Conservation (phyloP, 768 basidiomycete genomes). For the Rhodosporidiobolus odoratus region DNA sequence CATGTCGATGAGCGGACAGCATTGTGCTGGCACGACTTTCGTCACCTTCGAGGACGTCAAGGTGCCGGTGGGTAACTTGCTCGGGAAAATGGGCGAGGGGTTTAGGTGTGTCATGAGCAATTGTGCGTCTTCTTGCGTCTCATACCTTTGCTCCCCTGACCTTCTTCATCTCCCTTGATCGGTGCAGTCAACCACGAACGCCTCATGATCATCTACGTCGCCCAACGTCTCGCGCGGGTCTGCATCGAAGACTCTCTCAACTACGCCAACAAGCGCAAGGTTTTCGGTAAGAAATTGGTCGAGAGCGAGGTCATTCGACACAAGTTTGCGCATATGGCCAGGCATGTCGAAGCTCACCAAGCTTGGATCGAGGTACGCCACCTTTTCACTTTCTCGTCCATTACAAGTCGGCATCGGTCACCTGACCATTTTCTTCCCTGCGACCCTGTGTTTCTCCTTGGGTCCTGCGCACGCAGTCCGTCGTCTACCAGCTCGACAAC, state of each 20-base stretch:
- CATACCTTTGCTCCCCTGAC: background rate
- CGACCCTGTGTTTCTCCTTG: background rate
- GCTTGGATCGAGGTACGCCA: constrained; percentile 42
- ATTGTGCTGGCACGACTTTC: constrained; percentile 38
- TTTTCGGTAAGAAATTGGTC: constrained; percentile 38
- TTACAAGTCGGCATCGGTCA: background rate
- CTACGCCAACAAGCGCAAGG: constrained; percentile 32
- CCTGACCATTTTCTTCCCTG: background rate
- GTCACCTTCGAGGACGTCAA: constrained; percentile 42
- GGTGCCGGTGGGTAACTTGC: constrained; percentile 44
- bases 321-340: constrained; percentile 41
- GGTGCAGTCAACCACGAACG: constrained; percentile 25
- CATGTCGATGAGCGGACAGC: constrained; percentile 24
- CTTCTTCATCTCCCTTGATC: background rate
- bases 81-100: constrained; percentile 42
- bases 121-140: constrained; percentile 28
- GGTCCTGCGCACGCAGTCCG: background rate
- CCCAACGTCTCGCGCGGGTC: constrained; percentile 36
- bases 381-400: too few relatives aligned
- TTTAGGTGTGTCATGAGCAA: constrained; percentile 44
- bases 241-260: constrained; percentile 37
- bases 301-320: constrained; percentile 40
- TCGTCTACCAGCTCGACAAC: constrained; percentile 34
- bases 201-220: constrained; percentile 23
- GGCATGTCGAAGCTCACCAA: constrained; percentile 37